Conservation (phyloP, 202 grass and related monocot genomes). For the Hordeum pubiflorum region DNA sequence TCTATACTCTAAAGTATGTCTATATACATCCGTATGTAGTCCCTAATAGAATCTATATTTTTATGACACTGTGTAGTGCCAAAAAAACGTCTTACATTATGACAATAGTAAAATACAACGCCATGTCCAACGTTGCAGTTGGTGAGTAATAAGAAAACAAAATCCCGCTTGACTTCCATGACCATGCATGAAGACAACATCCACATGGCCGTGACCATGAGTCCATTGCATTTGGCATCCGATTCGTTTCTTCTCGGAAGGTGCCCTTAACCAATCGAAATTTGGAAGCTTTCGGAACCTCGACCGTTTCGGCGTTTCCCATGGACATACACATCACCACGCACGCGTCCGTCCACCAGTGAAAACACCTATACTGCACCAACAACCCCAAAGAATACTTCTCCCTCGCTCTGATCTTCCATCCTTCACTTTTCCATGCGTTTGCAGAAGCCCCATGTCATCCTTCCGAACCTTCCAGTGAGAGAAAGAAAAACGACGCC, state of each 20-base stretch:
- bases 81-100: too few relatives aligned
- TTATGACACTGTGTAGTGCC: too few relatives aligned
- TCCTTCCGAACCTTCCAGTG: constrained; percentile 31
- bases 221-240: background rate
- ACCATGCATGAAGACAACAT: background rate
- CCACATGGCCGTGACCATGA: background rate
- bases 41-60: too few relatives aligned
- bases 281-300: background rate
- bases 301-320: background rate
- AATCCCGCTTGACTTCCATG: background rate
- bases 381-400: background rate
- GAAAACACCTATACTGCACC: background rate
- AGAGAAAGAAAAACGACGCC: constrained; percentile 17
- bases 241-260: background rate
- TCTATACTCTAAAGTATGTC: too few relatives aligned
- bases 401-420: background rate
- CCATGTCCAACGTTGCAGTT: too few relatives aligned
- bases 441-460: background rate
- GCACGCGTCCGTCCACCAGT: too few relatives aligned
- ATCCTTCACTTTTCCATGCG: background rate
- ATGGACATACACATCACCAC: background rate
- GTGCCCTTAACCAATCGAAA: background rate
- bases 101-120: too few relatives aligned
- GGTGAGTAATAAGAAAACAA: too few relatives aligned
- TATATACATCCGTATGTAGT: too few relatives aligned